Evolutionary conservation across 2,329 filamentous ascomycete genomes (phyloP).

Genomic region (Harringtonia lauricola): DNA sequence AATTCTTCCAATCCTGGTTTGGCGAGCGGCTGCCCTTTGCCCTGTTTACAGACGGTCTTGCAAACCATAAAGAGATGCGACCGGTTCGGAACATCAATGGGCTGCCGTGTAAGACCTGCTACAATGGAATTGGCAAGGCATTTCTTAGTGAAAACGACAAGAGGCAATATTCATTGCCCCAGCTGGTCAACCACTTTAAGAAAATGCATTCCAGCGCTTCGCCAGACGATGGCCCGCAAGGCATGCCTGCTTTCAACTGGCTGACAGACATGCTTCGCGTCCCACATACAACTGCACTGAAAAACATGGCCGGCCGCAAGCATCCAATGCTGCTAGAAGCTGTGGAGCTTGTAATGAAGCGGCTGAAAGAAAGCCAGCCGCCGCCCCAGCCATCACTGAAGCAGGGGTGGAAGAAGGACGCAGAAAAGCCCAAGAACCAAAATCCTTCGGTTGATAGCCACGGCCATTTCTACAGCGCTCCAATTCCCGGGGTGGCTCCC

Average conservation of each 20-base stretch:
- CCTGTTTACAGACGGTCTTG: slow-evolving; percentile 48
- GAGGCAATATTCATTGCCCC: slow-evolving; percentile 38
- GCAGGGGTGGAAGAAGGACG: slow-evolving; percentile 6
- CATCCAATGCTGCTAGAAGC: slow-evolving; percentile 25
- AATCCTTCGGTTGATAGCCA: too few relatives aligned
- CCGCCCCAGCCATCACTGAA: too few relatives aligned
- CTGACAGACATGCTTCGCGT: slow-evolving; percentile 33
- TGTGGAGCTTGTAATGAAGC: background rate
- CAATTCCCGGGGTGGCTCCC: too few relatives aligned
- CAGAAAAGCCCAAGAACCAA: too few relatives aligned
- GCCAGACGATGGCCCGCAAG: background rate
- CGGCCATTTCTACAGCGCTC: too few relatives aligned
- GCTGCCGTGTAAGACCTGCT: slow-evolving; percentile 45
- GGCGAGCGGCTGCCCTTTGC: slow-evolving; percentile 42
- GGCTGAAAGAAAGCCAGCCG: slow-evolving; percentile 14
- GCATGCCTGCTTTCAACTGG: slow-evolving; percentile 28
- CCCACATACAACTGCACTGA: slow-evolving; percentile 22
- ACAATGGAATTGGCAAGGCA: slow-evolving; percentile 18
- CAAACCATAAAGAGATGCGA: slow-evolving; percentile 45
- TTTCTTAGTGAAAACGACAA: slow-evolving; percentile 18
- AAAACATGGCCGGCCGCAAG: slow-evolving; percentile 18
- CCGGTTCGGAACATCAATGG: slow-evolving; percentile 42
- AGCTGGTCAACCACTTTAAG: slow-evolving; percentile 49
- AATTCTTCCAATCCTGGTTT: slow-evolving; percentile 46
- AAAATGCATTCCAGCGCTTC: slow-evolving; percentile 22